A percentile compares a stretch with the other conserved stretches of the same genome.
phyloP scores from a whole-genome alignment of 106 monocot species.

The Apostasia ramifera region DNA sequence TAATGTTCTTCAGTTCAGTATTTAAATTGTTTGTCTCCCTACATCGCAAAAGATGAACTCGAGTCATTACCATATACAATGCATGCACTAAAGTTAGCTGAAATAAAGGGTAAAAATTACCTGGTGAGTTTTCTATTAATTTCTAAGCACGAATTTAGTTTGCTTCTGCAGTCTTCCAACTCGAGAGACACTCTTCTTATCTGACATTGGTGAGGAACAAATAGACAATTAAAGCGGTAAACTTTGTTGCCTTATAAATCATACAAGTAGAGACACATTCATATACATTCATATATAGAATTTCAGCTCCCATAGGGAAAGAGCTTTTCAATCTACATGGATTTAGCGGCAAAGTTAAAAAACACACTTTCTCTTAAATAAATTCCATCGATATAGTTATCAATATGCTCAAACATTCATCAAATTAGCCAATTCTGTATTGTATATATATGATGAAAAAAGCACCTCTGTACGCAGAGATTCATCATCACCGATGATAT shows the following conservation, averaged over 20 bases:
- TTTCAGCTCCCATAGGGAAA: no score
- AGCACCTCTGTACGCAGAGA: conserved; percentile 35
- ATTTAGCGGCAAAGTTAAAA: no score
- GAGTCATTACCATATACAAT: background rate
- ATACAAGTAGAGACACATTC: no score
- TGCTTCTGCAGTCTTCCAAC: conserved; percentile 64
- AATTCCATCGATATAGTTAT: no score
- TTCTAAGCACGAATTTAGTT: conserved; percentile 58
- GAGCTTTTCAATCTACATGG: no score
- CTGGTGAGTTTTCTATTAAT: conserved; percentile 65
- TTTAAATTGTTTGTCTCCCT: conserved; percentile 62
- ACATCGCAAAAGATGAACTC: conserved; percentile 7
- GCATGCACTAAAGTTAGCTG: background rate
- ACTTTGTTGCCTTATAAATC: no score
- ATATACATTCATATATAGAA: no score
- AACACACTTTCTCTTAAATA: no score
- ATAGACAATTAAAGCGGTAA: no score
- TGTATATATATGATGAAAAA: background rate
- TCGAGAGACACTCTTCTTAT: conserved; percentile 55
- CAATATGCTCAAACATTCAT: no score
- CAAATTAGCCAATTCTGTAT: no score
- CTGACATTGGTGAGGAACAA: background rate
- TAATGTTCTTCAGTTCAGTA: conserved; percentile 25
- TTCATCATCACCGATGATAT: conserved; percentile 17
- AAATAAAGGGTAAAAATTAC: conserved; percentile 22